These are phyloP conservation scores for Ceriops zippeliana DNA, from an alignment of 345 rosid species.

Conservation along the genomic window DNA sequence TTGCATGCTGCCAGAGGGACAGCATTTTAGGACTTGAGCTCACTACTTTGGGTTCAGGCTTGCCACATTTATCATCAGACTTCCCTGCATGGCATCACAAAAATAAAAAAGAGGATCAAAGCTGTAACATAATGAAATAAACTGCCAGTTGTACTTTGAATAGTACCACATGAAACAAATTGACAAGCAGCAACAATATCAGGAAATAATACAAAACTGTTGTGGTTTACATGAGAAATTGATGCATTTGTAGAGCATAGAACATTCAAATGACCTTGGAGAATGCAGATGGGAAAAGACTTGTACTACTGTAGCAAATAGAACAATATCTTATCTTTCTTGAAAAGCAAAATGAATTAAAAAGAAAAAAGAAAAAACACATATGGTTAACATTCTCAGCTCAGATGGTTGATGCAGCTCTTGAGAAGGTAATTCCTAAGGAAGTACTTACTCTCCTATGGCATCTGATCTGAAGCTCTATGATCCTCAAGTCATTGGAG, in stretches of 20 bases:
- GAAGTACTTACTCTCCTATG: constrained; percentile 10
- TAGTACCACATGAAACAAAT: background rate
- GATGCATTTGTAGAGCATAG: too few species aligned
- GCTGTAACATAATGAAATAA: background rate
- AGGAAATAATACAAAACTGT: too few species aligned
- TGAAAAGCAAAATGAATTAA: too few species aligned
- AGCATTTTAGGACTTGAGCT: constrained; percentile 78
- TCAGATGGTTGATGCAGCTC: background rate
- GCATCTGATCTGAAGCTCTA: constrained; percentile 10
- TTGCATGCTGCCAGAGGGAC: constrained; percentile 64
- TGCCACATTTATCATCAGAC: constrained; percentile 9
- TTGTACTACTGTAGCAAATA: background rate
- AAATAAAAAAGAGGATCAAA: constrained; percentile 8
- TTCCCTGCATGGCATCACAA: constrained; percentile 26
- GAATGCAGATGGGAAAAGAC: too few species aligned
- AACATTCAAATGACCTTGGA: too few species aligned
- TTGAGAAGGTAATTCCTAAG: constrained; percentile 22
- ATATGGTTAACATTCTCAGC: background rate
- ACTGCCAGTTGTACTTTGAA: background rate
- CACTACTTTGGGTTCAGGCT: constrained; percentile 26
- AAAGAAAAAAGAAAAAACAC: background rate
- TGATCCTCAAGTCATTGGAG: background rate
- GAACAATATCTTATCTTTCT: background rate
- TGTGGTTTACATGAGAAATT: too few species aligned
- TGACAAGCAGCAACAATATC: too few species aligned